phyloP scores from a whole-genome alignment of 2,329 filamentous ascomycete species.

The Fusarium torreyae region DNA sequence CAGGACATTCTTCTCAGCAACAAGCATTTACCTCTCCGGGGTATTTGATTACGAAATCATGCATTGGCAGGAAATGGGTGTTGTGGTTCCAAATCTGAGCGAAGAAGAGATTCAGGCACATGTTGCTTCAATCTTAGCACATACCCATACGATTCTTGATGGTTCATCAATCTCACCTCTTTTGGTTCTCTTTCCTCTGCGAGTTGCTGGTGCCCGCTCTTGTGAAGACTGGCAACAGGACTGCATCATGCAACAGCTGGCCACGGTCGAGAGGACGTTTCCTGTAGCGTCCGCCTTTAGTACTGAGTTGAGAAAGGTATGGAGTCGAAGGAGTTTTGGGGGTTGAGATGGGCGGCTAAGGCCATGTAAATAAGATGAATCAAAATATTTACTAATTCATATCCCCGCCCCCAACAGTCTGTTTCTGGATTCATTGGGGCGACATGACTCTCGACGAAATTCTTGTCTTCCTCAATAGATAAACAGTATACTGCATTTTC shows the following conservation, averaged over 20 bases:
- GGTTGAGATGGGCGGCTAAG: background rate
- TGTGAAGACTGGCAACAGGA: slow-evolving; percentile 42
- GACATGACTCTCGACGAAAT: too few relatives aligned
- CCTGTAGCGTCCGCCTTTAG: slow-evolving; percentile 49
- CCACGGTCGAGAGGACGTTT: slow-evolving; percentile 42
- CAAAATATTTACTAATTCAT: too few relatives aligned
- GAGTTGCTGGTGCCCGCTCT: slow-evolving; percentile 54
- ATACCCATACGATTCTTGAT: slow-evolving; percentile 35
- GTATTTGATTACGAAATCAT: slow-evolving; percentile 55
- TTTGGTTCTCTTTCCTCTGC: slow-evolving; percentile 54
- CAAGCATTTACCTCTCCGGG: slow-evolving; percentile 57
- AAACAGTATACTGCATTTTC: too few relatives aligned
- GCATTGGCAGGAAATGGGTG: slow-evolving; percentile 48
- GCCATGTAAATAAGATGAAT: background rate
- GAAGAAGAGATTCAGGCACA: slow-evolving; percentile 44
- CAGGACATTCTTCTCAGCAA: slow-evolving; percentile 50
- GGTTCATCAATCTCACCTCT: slow-evolving; percentile 50
- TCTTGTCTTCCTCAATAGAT: too few relatives aligned
- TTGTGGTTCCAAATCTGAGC: slow-evolving; percentile 44
- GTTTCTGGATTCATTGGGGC: too few relatives aligned
- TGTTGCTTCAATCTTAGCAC: slow-evolving; percentile 46
- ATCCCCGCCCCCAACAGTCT: too few relatives aligned
- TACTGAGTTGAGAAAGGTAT: slow-evolving; percentile 41
- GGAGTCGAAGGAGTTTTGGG: slow-evolving; percentile 24
- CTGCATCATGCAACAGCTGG: slow-evolving; percentile 41